phyloP scores from a whole-genome alignment of 2,329 filamentous ascomycete genomes.

The Epichloe amarillans region DNA sequence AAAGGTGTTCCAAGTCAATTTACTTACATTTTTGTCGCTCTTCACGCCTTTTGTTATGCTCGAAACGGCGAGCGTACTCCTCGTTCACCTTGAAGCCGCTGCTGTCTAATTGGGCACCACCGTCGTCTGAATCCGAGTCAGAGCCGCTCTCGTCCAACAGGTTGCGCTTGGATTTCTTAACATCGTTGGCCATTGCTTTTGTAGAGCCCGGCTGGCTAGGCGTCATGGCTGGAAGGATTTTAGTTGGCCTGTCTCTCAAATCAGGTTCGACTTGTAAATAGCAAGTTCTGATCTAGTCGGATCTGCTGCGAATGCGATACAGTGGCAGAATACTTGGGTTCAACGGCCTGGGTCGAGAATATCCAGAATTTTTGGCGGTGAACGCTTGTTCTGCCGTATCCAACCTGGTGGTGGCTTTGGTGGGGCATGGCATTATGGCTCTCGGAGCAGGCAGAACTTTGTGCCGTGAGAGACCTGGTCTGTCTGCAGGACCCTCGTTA shows the following conservation, averaged over 20 bases:
- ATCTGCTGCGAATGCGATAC: not conserved
- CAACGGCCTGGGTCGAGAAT: not conserved
- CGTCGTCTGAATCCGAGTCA: conserved; percentile 36
- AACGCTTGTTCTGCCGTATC: conserved; percentile 11
- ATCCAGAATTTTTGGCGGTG: conserved; percentile 21
- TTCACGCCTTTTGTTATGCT: conserved; percentile 95
- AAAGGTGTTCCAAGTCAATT: not conserved
- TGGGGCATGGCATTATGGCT: not conserved
- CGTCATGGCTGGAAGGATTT: conserved; percentile 5
- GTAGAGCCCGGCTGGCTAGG: not conserved
- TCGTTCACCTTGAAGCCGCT: conserved; percentile 69
- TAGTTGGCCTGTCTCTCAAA: not conserved
- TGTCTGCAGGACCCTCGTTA: not conserved
- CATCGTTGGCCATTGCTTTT: conserved; percentile 9
- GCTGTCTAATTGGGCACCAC: conserved; percentile 25
- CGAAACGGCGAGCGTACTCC: conserved; percentile 78
- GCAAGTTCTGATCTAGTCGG: not conserved
- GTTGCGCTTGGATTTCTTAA: conserved; percentile 29
- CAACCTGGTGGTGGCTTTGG: conserved; percentile 3
- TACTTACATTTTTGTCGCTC: conserved; percentile 57
- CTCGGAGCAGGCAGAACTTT: conserved; percentile 3
- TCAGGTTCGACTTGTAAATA: not conserved
- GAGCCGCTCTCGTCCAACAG: conserved; percentile 45
- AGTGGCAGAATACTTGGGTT: not conserved
- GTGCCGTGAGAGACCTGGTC: not conserved